These are phyloP conservation scores for Rhodotorula sphaerocarpa DNA, from an alignment of 768 basidiomycete genomes.

Conservation along the genomic window DNA sequence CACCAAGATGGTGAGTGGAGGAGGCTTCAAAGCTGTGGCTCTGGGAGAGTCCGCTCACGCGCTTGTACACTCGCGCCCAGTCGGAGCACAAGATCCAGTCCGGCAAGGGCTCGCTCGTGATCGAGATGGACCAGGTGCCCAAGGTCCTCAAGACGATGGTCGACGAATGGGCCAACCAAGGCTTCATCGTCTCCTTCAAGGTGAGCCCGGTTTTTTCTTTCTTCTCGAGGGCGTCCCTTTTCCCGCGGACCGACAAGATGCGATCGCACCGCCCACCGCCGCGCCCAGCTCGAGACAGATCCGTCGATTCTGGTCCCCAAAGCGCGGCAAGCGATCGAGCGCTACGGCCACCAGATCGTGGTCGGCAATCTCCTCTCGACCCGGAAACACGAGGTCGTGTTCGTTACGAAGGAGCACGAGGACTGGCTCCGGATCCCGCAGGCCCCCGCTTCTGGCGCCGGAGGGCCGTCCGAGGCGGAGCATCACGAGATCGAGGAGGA, in stretches of 20 bases:
- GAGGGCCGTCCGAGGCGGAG: slow-evolving; percentile 40
- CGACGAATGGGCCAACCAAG: slow-evolving; percentile 81
- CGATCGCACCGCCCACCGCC: not conserved
- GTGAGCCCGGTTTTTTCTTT: too few species aligned
- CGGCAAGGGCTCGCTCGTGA: slow-evolving; percentile 79
- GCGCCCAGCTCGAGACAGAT: slow-evolving; percentile 81
- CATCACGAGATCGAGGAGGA: slow-evolving; percentile 86
- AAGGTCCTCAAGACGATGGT: slow-evolving; percentile 90
- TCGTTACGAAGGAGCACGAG: slow-evolving; percentile 50
- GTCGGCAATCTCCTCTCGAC: slow-evolving; percentile 91
- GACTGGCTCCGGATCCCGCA: slow-evolving; percentile 36
- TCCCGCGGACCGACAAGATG: too few species aligned
- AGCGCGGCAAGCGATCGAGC: slow-evolving; percentile 71
- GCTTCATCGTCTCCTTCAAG: slow-evolving; percentile 96
- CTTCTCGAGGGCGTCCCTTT: too few species aligned
- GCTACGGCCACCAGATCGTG: slow-evolving; percentile 95
- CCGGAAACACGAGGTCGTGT: slow-evolving; percentile 84
- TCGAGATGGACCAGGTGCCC: slow-evolving; percentile 99
- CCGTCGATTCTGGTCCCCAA: slow-evolving; percentile 74
- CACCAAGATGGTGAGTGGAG: slow-evolving; percentile 83
- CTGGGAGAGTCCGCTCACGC: too few species aligned
- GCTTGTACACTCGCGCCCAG: too few species aligned
- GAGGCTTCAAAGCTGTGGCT: too few species aligned
- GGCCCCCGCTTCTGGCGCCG: slow-evolving; percentile 13
- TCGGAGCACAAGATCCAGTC: slow-evolving; percentile 98